Evolutionary conservation across 192 early-diverging fungal genomes (phyloP), one percentile per base, ranked within the genome.

Genomic region (Phlyctochytrium arcticum): DNA sequence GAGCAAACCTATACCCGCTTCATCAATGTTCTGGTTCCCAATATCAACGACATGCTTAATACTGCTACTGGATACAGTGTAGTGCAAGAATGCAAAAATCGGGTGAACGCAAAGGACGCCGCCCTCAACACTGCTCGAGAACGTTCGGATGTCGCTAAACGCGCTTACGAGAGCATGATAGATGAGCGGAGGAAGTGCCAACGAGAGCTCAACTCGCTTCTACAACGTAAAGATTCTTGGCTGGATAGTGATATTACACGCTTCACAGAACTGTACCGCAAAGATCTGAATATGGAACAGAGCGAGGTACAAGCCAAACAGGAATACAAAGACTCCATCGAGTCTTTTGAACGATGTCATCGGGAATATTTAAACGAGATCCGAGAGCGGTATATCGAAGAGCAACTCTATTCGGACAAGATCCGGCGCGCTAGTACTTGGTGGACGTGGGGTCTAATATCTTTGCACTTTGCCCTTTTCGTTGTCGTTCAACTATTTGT

Each of bases 401-500:
- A 82, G 56, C 80, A 82, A 48, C 70, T 82, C 21, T 82, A 69
- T 54, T 71, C 68, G 4, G 80, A 82, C 60, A 82, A 82, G 59
- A 79, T 82, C 42, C 56, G 79, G 6, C 42, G 51, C 19, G 68
- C 74, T 9, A 62, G 51, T 27, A 79, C 73, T 15, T 79, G 68
- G 63, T 79, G 77, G 77, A 79, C 77, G 33, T 73, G 70, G 74
- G 79, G 79, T 30, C 58, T 80, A 5, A 81, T 81, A 12, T 73
- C 75, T 7, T 62, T 72, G 6, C 72, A 81, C 51, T 67, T 81
- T 42, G 12, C 36, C 5, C 42, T 81, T 7, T 81, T 81, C 55
- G 21, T 81, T 2, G 27, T 67, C 35, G 35, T 81, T 12, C 67
- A 75, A 26, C 54, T 76, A n/a, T 47, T 67, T 42, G 59, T 79